Evolutionary conservation across 768 basidiomycete species (phyloP), one percentile per base, ranked within the genome.

Genomic region (Ramaria rubella): DNA sequence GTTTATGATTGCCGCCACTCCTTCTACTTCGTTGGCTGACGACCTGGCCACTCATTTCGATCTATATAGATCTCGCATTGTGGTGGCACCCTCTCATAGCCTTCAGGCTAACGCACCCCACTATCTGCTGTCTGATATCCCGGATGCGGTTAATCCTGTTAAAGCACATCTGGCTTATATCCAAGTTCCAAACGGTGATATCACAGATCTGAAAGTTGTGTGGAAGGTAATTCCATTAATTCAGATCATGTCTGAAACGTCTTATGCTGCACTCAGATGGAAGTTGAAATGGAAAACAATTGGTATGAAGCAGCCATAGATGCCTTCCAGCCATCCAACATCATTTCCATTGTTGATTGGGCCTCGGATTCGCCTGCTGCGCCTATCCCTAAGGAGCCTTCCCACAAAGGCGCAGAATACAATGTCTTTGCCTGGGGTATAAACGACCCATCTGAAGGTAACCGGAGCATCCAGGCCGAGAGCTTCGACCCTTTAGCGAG

Each of bases 221-320:
- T 97, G 89, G 90, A 87, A 84, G 78, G 82, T 83, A 33, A 26
- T 12, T 19, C 11, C 11, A 0, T 3, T 9, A 3, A 7, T 26
- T 5, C 23, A 11, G 27, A 4, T 4, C 2, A n/a, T 48, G 17
- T 3, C 46, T 9, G 17, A 12, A 15, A 15, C 12, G 17, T 48
- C n/a, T 19, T 12, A 50, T 58, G 14, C 15, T 8, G n/a, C 53
- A 38, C 38, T 3, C 42, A 87, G 83, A 87, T 94, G 64, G 91
- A 94, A 67, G 87, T 95, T 44, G 88, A 93, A 77, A 91, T 95
- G 87, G 67, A 85, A 65, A 85, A 96, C 72, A 97, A 94, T 71
- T 95, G 91, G 91, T 98, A 98, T 63, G 93, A 97, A 69, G 81
- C 92, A 3, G 79, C 90, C 21, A 85, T 99, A 40, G 85, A 88